A percentile compares a stretch with the other conserved stretches of the same genome.
Conservation (phyloP, 2,329 filamentous ascomycete species). For the Paraphaeosphaeria minitans region DNA sequence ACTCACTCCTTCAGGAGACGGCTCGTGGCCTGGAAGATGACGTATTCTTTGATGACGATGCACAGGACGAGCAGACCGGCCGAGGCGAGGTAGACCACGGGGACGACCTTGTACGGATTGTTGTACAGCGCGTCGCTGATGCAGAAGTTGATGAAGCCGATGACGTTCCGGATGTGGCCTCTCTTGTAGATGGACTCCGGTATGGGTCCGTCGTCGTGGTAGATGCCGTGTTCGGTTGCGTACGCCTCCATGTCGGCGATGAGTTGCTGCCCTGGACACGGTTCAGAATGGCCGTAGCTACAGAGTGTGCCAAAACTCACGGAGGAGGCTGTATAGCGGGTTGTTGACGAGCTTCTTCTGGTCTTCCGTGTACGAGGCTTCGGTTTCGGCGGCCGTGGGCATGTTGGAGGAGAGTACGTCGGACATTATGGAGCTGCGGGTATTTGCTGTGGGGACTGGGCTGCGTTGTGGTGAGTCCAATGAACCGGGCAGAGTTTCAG, state of each 20-base stretch:
- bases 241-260: constrained; percentile 3
- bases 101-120: constrained; percentile 10
- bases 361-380: background rate
- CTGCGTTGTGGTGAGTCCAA: background rate
- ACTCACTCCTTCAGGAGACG: background rate
- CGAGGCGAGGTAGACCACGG: background rate
- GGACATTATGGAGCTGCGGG: background rate
- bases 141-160: constrained; percentile 6
- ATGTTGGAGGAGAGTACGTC: background rate
- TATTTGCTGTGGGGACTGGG: background rate
- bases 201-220: background rate
- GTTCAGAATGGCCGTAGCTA: background rate
- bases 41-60: background rate
- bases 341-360: constrained; percentile 4
- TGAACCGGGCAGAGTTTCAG: background rate
- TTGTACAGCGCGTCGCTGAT: constrained; percentile 2
- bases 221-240: background rate
- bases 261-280: background rate
- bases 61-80: background rate
- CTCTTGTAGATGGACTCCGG: background rate
- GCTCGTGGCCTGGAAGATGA: background rate
- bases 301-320: background rate
- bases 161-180: background rate
- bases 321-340: background rate
- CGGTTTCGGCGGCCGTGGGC: background rate